Conservation (phyloP, 208 protist genomes). For the Phytomonas sp. region DNA sequence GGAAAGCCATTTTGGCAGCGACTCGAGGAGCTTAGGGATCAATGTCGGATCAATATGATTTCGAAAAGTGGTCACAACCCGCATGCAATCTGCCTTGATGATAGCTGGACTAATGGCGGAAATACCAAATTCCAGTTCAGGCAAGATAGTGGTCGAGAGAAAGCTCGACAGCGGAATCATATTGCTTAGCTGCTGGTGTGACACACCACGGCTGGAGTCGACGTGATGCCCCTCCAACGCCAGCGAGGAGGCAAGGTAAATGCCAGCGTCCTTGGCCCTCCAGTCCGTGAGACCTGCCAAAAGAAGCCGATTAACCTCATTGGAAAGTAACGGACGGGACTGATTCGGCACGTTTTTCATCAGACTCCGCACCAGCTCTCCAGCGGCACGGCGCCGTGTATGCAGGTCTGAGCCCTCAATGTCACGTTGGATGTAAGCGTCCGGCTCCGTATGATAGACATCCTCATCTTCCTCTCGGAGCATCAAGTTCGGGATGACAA, state of each 20-base stretch:
- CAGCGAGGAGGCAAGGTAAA: conserved; percentile 93
- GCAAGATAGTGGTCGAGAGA: conserved; percentile 73
- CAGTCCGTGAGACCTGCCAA: conserved; percentile 62
- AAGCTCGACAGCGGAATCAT: conserved; percentile 88
- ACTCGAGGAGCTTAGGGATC: conserved; percentile 43
- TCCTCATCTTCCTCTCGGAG: conserved; percentile 89
- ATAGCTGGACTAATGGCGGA: conserved; percentile 59
- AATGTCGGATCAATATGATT: conserved; percentile 49
- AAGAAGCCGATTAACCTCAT: conserved; percentile 46
- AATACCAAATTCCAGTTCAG: conserved; percentile 64
- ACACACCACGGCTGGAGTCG: conserved; percentile 43
- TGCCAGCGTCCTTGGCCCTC: conserved; percentile 93
- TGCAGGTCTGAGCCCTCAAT: conserved; percentile 95
- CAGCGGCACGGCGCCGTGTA: conserved; percentile 86
- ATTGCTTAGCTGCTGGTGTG: conserved; percentile 39
- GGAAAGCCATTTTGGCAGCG: conserved; percentile 62
- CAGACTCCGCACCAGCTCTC: conserved; percentile 88
- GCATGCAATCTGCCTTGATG: conserved; percentile 93
- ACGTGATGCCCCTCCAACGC: conserved; percentile 67
- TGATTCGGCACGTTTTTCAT: conserved; percentile 61
- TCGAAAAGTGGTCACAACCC: conserved; percentile 94
- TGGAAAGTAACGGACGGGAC: conserved; percentile 52
- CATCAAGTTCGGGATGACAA: conserved; percentile 93
- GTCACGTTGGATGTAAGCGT: conserved; percentile 95
- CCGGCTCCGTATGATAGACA: conserved; percentile 87